A percentile compares a stretch with the other conserved stretches of the same genome.
Evolutionary conservation across 305 asterid species (phyloP).

Genomic region (Plantago rigida): DNA sequence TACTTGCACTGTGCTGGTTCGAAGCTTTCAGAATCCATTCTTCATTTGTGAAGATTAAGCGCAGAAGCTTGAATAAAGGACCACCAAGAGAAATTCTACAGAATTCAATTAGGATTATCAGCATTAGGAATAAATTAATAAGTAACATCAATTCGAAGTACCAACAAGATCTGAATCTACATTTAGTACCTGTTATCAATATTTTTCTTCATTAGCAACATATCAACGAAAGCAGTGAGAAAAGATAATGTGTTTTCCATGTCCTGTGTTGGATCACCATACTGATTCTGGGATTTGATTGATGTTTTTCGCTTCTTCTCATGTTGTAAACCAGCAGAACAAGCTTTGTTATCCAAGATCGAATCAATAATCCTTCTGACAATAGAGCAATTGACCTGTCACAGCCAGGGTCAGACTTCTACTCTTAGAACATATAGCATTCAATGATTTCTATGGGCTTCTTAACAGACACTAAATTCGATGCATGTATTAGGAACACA

Average conservation of each 20-base stretch:
- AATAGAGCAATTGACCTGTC: conserved; percentile 56
- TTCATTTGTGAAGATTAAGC: conserved; percentile 34
- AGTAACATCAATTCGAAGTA: conserved; percentile 17
- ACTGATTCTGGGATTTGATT: conserved; percentile 27
- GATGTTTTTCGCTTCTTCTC: conserved; percentile 59
- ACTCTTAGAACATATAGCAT: background rate
- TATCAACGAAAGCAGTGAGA: conserved; percentile 67
- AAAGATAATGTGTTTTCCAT: conserved; percentile 39
- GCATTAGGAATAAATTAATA: conserved; percentile 19
- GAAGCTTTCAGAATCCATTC: conserved; percentile 38
- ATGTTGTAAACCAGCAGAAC: conserved; percentile 31
- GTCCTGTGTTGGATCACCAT: conserved; percentile 28
- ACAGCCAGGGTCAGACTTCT: conserved; percentile 27
- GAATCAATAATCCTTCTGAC: conserved; percentile 48
- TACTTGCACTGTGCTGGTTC: conserved; percentile 31
- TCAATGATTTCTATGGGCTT: background rate
- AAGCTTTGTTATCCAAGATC: conserved; percentile 35
- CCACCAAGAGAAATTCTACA: conserved; percentile 62
- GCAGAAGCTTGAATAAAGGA: conserved; percentile 67
- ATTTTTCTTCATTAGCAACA: conserved; percentile 62
- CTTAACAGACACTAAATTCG: too few relatives aligned
- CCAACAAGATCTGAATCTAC: conserved; percentile 1
- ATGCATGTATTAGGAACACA: background rate
- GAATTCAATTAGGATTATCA: conserved; percentile 20
- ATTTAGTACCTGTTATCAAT: conserved; percentile 52